A percentile compares a stretch with the other conserved stretches of the same genome.
Evolutionary conservation across 2,329 filamentous ascomycete genomes (phyloP).

Genomic region (Beauveria pseudobassiana): DNA sequence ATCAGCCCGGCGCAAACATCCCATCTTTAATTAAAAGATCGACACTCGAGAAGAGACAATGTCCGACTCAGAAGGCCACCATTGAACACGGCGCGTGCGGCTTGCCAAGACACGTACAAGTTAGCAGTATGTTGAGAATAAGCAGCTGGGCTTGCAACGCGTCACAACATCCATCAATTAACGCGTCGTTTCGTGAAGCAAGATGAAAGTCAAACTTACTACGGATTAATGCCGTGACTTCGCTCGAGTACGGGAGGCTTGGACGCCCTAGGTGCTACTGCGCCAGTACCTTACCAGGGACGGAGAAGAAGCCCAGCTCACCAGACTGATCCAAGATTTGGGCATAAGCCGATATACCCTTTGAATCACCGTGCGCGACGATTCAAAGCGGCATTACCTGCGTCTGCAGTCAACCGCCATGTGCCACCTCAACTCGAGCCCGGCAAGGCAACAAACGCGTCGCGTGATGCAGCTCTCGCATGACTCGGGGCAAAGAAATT

Average conservation of each 20-base stretch:
- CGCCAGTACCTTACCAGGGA: background rate
- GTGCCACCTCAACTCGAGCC: background rate
- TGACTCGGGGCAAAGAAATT: background rate
- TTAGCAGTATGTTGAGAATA: no score
- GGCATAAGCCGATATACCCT: background rate
- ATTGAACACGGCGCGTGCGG: no score
- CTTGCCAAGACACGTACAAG: no score
- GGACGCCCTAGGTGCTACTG: background rate
- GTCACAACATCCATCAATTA: no score
- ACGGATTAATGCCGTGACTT: background rate
- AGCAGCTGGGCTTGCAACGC: no score
- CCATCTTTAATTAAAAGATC: no score
- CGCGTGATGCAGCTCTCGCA: conserved; percentile 5
- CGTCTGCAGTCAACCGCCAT: background rate
- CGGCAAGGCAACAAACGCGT: background rate
- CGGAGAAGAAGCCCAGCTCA: background rate
- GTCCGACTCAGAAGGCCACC: no score
- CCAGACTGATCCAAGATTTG: background rate
- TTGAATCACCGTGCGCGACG: background rate
- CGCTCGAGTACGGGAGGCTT: background rate
- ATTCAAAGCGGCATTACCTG: background rate
- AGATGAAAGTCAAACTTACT: background rate
- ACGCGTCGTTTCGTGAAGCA: no score
- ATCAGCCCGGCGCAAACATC: no score
- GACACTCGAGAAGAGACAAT: no score